These are phyloP conservation scores for Acorus calamus DNA, from an alignment of 106 monocot genomes.

Conservation along the genomic window DNA sequence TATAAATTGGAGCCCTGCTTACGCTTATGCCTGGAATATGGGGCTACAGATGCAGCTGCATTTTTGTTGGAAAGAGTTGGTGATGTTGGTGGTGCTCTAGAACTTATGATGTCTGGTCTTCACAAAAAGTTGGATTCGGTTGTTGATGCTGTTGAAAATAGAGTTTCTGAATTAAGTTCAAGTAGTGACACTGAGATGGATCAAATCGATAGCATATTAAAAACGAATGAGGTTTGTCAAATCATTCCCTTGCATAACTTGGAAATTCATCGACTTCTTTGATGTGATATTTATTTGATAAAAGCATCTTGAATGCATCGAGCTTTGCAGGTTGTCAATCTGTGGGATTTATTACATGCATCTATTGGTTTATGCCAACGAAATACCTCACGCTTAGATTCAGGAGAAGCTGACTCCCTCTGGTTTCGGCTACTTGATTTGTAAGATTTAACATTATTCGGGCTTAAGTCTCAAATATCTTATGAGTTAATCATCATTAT, in stretches of 20 bases:
- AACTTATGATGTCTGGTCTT: conserved; percentile 47
- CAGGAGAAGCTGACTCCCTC: conserved; percentile 72
- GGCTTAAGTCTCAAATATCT: too few species aligned
- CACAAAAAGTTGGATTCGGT: conserved; percentile 54
- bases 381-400: conserved; percentile 61
- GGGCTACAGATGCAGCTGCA: conserved; percentile 84
- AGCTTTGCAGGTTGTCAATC: conserved; percentile 37
- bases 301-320: too few species aligned
- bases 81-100: conserved; percentile 75
- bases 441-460: conserved; percentile 32
- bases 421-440: conserved; percentile 87
- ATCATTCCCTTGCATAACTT: not conserved
- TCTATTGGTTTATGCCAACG: conserved; percentile 81
- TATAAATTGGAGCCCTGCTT: conserved; percentile 86
- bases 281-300: conserved; percentile 2
- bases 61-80: conserved; percentile 94
- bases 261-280: not conserved
- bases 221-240: conserved; percentile 56
- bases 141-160: conserved; percentile 44
- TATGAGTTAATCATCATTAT: too few species aligned
- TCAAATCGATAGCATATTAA: conserved; percentile 29
- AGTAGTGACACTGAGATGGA: conserved; percentile 11
- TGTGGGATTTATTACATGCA: conserved; percentile 55
- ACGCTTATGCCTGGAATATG: conserved; percentile 71
- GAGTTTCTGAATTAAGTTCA: conserved; percentile 7